phyloP scores from a whole-genome alignment of 2,329 filamentous ascomycete genomes.

The Arthrobotrys musiformis region DNA sequence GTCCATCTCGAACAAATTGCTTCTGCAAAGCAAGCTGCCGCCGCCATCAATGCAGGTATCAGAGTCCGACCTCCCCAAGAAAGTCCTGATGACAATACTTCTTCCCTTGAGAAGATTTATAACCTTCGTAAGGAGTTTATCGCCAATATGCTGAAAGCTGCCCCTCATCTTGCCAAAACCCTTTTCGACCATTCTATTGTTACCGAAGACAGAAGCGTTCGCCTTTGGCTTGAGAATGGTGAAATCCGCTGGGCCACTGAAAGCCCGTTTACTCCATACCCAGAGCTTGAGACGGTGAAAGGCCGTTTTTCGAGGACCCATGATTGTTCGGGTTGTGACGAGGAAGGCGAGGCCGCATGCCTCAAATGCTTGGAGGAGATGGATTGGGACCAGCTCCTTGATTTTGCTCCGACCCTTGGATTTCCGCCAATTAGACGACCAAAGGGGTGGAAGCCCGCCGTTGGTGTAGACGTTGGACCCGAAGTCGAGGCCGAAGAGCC shows the following conservation, averaged over 20 bases:
- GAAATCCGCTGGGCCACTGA: constrained; percentile 38
- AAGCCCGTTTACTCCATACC: not conserved
- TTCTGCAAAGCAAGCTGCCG: not conserved
- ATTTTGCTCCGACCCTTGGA: constrained; percentile 33
- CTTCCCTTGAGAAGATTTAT: not conserved
- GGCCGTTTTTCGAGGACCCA: not conserved
- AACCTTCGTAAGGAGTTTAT: not conserved
- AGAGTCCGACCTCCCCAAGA: not conserved
- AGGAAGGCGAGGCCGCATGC: not conserved
- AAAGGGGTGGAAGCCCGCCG: not conserved
- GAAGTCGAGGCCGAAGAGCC: not conserved
- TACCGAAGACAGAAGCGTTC: not conserved
- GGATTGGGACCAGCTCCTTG: constrained; percentile 9
- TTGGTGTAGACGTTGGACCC: not conserved
- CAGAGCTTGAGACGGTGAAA: constrained; percentile 21
- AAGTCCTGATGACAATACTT: not conserved
- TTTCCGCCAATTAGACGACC: constrained; percentile 14
- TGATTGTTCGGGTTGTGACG: not conserved
- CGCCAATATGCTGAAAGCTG: not conserved
- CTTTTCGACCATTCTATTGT: constrained; percentile 13
- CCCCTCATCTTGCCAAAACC: not conserved
- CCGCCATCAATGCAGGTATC: not conserved
- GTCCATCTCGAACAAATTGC: not conserved
- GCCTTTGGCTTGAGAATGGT: constrained; percentile 26
- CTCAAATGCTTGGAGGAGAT: constrained; percentile 33